Evolutionary conservation across 2,329 filamentous ascomycete genomes (phyloP).

Genomic region (Paraphoma chrysanthemicola): DNA sequence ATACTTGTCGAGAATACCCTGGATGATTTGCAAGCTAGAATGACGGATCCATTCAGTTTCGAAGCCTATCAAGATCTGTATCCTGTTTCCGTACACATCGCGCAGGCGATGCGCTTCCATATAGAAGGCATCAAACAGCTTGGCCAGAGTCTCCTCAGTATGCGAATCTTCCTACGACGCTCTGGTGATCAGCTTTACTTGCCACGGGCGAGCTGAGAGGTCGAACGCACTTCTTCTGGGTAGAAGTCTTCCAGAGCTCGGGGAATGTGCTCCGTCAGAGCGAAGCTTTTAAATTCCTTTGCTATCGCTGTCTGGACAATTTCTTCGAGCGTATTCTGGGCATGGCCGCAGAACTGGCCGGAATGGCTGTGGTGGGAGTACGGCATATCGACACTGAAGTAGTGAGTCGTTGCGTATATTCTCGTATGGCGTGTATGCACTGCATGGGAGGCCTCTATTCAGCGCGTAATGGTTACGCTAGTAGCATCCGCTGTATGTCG

Average conservation of each 20-base stretch:
- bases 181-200: conserved; percentile 12
- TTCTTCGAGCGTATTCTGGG: conserved; percentile 82
- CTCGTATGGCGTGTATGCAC: not conserved
- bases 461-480: not conserved
- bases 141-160: conserved; percentile 39
- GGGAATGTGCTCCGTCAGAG: conserved; percentile 94
- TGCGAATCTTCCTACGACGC: conserved; percentile 24
- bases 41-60: conserved; percentile 92
- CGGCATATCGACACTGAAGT: conserved; percentile 67
- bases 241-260: conserved; percentile 82
- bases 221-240: conserved; percentile 77
- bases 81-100: conserved; percentile 70
- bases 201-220: not conserved
- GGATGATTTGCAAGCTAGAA: conserved; percentile 66
- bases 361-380: conserved; percentile 99
- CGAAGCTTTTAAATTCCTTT: conserved; percentile 81
- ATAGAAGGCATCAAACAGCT: conserved; percentile 75
- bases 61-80: conserved; percentile 86
- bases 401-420: not conserved
- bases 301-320: conserved; percentile 80
- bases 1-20: conserved; percentile 64
- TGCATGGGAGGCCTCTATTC: not conserved
- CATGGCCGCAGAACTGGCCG: conserved; percentile 92
- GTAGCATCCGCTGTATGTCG: too few relatives aligned
- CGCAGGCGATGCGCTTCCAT: conserved; percentile 77